Conservation (phyloP, 2,329 filamentous ascomycete genomes). For the Pseudogymnoascus sp. region DNA sequence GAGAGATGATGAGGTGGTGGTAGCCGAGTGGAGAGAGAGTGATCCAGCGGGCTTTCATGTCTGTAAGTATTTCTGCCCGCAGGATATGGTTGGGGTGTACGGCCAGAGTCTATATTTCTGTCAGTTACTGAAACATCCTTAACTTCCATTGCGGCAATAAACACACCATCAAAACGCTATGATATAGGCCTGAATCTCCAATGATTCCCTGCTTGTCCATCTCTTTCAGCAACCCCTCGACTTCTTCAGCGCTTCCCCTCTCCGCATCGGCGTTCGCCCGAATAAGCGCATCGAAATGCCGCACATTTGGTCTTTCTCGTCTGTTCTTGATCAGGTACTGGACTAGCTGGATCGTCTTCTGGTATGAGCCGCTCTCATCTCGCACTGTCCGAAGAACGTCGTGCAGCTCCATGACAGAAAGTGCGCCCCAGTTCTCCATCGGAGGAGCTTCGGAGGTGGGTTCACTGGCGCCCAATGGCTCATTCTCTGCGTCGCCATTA, state of each 20-base stretch:
- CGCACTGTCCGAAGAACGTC: constrained; percentile 39
- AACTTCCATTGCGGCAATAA: constrained; percentile 12
- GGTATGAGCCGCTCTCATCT: constrained; percentile 32
- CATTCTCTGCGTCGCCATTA: neutral
- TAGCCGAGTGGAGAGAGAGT: constrained; percentile 53
- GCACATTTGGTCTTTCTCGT: constrained; percentile 45
- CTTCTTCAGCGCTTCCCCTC: constrained; percentile 58
- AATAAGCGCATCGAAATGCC: constrained; percentile 69
- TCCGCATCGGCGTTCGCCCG: constrained; percentile 58
- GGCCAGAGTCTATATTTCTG: constrained; percentile 50
- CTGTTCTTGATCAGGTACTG: constrained; percentile 52
- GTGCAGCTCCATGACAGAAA: constrained; percentile 36
- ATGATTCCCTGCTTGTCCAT: constrained; percentile 57
- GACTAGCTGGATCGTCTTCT: constrained; percentile 40
- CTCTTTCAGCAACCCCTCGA: constrained; percentile 61
- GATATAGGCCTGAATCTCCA: constrained; percentile 60
- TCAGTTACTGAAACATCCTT: neutral
- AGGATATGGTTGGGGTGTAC: constrained; percentile 81
- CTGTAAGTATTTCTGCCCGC: constrained; percentile 61
- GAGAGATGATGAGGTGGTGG: constrained; percentile 62
- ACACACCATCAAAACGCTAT: constrained; percentile 60
- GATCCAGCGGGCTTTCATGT: constrained; percentile 70
- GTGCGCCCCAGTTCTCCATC: constrained; percentile 23
- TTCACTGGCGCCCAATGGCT: neutral
- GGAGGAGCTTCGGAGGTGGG: neutral